Evolutionary conservation across 306 rosid species (phyloP).

Genomic region (Acmispon strigosus): DNA sequence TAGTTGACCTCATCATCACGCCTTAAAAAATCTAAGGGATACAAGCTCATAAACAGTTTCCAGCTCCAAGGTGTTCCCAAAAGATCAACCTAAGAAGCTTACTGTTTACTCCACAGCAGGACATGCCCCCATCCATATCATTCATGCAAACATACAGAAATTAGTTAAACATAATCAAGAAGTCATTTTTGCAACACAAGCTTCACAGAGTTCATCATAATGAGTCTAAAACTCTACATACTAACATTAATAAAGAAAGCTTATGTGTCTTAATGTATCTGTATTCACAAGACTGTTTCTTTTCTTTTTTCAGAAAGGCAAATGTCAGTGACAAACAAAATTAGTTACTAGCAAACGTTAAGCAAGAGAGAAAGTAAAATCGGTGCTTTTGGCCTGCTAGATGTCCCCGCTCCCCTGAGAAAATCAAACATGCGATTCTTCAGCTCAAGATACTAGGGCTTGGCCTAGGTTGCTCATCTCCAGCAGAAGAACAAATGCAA

Average conservation of each 20-base stretch:
- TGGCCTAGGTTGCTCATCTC: background rate
- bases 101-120: constrained; percentile 4
- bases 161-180: background rate
- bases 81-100: background rate
- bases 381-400: background rate
- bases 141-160: background rate
- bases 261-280: background rate
- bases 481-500: background rate
- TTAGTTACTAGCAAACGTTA: background rate
- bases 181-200: background rate
- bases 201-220: background rate
- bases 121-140: constrained; percentile 5
- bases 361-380: background rate
- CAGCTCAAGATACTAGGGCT: background rate
- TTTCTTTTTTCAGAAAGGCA: background rate
- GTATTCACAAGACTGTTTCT: background rate
- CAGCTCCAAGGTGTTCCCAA: background rate
- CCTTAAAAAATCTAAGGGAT: background rate
- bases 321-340: background rate
- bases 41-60: background rate
- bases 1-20: background rate
- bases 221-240: background rate
- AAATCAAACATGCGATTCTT: background rate
- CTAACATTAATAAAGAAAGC: background rate
- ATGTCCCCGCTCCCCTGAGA: background rate